phyloP scores from a whole-genome alignment of 2,329 filamentous ascomycete genomes.

The Helicocarpus griseus region DNA sequence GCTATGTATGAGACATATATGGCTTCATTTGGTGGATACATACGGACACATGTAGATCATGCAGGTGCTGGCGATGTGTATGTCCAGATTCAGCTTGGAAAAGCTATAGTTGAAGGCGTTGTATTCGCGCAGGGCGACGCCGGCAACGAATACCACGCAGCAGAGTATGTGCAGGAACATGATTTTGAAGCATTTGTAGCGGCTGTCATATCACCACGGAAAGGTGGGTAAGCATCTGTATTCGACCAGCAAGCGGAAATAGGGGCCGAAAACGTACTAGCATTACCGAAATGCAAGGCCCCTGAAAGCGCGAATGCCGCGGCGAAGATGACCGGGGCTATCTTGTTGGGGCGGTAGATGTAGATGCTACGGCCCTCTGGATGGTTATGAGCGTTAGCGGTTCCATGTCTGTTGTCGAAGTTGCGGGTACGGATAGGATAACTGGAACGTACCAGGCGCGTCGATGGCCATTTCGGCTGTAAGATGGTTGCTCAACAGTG shows the following conservation, averaged over 20 bases:
- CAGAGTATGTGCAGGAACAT: conserved; percentile 47
- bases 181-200: conserved; percentile 48
- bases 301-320: conserved; percentile 40
- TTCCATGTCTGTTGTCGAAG: too few relatives aligned
- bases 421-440: too few relatives aligned
- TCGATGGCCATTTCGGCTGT: neutral
- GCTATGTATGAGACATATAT: neutral
- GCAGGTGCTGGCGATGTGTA: conserved; percentile 38
- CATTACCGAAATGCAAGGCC: conserved; percentile 44
- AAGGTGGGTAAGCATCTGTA: too few relatives aligned
- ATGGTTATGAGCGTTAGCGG: neutral
- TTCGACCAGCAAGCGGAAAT: too few relatives aligned
- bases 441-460: neutral
- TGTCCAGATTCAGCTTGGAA: conserved; percentile 24
- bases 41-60: conserved; percentile 30
- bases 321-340: conserved; percentile 45
- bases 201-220: too few relatives aligned
- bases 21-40: conserved; percentile 6
- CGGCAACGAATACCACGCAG: conserved; percentile 44
- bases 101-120: conserved; percentile 40
- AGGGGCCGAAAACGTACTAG: conserved; percentile 34
- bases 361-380: conserved; percentile 25
- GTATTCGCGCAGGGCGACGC: conserved; percentile 46
- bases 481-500: too few relatives aligned
- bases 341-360: conserved; percentile 47